Conservation (phyloP, 805 yeast species). For the Metschnikowia noctiluminum region DNA sequence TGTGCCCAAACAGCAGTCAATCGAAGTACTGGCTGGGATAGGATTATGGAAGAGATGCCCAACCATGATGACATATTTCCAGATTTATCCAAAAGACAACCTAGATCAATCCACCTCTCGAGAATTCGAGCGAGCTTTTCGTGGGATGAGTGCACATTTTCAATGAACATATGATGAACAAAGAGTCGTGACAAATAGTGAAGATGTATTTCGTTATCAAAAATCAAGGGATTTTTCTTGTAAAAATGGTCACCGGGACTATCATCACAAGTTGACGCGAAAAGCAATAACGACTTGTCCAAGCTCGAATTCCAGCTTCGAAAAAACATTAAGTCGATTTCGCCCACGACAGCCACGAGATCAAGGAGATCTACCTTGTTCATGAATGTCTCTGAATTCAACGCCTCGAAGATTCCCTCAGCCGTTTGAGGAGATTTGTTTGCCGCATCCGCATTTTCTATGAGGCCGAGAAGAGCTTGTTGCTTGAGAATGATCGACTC, state of each 20-base stretch:
- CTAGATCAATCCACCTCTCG: constrained; percentile 82
- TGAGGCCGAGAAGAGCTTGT: constrained; percentile 29
- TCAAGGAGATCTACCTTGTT: constrained; percentile 46
- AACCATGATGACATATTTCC: constrained; percentile 97
- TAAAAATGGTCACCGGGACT: constrained; percentile 30
- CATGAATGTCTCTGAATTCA: constrained; percentile 49
- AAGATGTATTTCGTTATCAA: constrained; percentile 59
- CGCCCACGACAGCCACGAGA: constrained; percentile 62
- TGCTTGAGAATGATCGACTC: constrained; percentile 51
- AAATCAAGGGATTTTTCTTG: constrained; percentile 70
- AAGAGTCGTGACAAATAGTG: constrained; percentile 78
- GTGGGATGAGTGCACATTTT: constrained; percentile 27
- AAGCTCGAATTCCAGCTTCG: constrained; percentile 71
- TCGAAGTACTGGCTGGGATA: constrained; percentile 80
- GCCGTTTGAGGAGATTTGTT: background rate
- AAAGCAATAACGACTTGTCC: constrained; percentile 74
- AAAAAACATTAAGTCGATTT: constrained; percentile 64
- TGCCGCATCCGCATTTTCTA: constrained; percentile 15
- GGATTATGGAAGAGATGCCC: constrained; percentile 78
- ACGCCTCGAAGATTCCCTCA: constrained; percentile 25
- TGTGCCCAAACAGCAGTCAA: constrained; percentile 70
- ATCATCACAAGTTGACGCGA: constrained; percentile 35
- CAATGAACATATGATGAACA: constrained; percentile 64
- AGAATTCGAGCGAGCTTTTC: constrained; percentile 61
- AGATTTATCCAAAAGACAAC: constrained; percentile 65